These are phyloP conservation scores for Fusarium protoensiforme DNA, from an alignment of 2,329 filamentous ascomycete genomes.

Conservation along the genomic window DNA sequence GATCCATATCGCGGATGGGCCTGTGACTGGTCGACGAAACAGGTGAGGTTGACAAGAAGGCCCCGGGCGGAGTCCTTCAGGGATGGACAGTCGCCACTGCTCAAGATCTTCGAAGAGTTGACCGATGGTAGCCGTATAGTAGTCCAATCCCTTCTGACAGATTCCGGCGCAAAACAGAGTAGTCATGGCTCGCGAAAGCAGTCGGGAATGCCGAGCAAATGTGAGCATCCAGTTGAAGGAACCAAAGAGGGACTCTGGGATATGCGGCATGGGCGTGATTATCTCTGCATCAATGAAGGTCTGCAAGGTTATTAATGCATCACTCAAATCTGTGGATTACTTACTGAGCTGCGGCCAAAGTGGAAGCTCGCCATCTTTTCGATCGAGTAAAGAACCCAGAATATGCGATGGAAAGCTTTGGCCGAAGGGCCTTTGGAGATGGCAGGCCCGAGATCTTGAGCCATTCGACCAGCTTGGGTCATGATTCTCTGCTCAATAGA, in stretches of 20 bases:
- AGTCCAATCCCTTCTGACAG: slow-evolving; percentile 2
- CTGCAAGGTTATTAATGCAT: not conserved
- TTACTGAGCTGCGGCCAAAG: slow-evolving; percentile 33
- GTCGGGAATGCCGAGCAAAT: slow-evolving; percentile 21
- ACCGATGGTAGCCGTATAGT: slow-evolving; percentile 13
- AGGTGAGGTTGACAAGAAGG: not conserved
- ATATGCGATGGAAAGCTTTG: slow-evolving; percentile 20
- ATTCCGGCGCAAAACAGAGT: slow-evolving; percentile 29
- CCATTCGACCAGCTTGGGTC: slow-evolving; percentile 27
- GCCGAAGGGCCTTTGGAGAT: slow-evolving; percentile 10
- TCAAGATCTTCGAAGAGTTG: slow-evolving; percentile 31
- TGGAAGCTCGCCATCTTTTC: slow-evolving; percentile 39
- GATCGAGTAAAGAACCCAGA: slow-evolving; percentile 33
- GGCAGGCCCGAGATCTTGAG: slow-evolving; percentile 23
- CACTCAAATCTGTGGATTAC: not conserved
- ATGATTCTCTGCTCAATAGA: slow-evolving; percentile 32
- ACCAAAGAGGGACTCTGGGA: slow-evolving; percentile 32
- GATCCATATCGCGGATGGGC: slow-evolving; percentile 20
- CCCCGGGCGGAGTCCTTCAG: slow-evolving; percentile 16
- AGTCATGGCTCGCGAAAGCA: slow-evolving; percentile 27
- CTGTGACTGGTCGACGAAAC: slow-evolving; percentile 13
- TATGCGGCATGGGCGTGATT: slow-evolving; percentile 21
- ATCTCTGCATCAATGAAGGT: slow-evolving; percentile 29
- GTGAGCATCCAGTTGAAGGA: slow-evolving; percentile 22
- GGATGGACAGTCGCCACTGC: slow-evolving; percentile 19